Conservation (phyloP, 495 filamentous ascomycete genomes). For the Penicillium dipodomyicola region DNA sequence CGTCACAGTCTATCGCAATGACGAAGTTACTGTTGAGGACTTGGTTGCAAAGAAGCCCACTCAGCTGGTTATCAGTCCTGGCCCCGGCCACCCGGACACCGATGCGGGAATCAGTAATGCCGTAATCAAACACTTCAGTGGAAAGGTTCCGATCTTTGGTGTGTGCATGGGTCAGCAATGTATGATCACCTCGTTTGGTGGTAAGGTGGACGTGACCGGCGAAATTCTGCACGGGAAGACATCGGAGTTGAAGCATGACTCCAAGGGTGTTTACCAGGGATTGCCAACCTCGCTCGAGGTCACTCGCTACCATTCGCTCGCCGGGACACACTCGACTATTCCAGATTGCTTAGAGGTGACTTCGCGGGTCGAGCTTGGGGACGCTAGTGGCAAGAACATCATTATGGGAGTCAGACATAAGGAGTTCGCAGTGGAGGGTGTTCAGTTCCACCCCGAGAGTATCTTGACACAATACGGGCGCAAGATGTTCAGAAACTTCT, state of each 20-base stretch:
- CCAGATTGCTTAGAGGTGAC: slow-evolving; percentile 85
- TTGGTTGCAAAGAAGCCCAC: slow-evolving; percentile 80
- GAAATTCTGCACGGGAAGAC: slow-evolving; percentile 98
- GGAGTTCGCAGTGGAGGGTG: slow-evolving; percentile 82
- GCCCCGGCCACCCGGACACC: slow-evolving; percentile 83
- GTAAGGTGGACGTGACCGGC: slow-evolving; percentile 86
- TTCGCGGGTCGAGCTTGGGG: slow-evolving; percentile 71
- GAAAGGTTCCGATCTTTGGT: slow-evolving; percentile 93
- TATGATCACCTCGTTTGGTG: slow-evolving; percentile 88
- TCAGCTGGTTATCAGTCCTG: slow-evolving; percentile 91
- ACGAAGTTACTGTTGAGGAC: slow-evolving; percentile 81
- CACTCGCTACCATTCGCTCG: slow-evolving; percentile 94
- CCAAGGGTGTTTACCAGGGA: slow-evolving; percentile 79
- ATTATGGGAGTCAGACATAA: slow-evolving; percentile 99
- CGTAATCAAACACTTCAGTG: slow-evolving; percentile 88
- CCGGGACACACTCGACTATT: slow-evolving; percentile 85
- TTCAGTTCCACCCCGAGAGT: slow-evolving; percentile 97
- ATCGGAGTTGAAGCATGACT: slow-evolving; percentile 81
- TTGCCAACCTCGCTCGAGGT: slow-evolving; percentile 77
- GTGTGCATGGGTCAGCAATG: slow-evolving; percentile 99
- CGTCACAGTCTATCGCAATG: slow-evolving; percentile 87
- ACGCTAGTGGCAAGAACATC: slow-evolving; percentile 61
- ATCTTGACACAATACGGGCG: slow-evolving; percentile 89
- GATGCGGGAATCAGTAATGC: slow-evolving; percentile 92
- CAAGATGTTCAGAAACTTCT: slow-evolving; percentile 87